Evolutionary conservation across 2,329 filamentous ascomycete species (phyloP).

Genomic region (Scedosporium aurantiacum): DNA sequence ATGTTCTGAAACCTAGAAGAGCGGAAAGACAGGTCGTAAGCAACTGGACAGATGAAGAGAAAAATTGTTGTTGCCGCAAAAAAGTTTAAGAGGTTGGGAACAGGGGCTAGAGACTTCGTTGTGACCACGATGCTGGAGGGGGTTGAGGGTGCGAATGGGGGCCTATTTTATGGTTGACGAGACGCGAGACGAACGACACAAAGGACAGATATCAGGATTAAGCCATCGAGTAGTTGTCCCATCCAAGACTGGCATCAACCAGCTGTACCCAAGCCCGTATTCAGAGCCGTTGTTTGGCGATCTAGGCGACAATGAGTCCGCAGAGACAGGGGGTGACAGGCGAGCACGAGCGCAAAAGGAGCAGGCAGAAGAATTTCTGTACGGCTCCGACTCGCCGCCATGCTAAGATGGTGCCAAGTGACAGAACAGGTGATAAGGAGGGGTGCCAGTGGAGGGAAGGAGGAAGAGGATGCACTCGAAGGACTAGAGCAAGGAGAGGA

Average conservation of each 20-base stretch:
- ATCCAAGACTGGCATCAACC: neutral
- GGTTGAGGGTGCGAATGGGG: neutral
- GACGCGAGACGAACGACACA: neutral
- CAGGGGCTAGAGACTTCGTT: neutral
- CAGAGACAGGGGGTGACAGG: neutral
- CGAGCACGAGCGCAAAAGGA: neutral
- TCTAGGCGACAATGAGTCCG: neutral
- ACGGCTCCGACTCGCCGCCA: constrained; percentile 1
- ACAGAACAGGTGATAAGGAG: constrained; percentile 1
- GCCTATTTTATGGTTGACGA: neutral
- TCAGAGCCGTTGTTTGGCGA: neutral
- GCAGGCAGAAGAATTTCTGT: constrained; percentile 7
- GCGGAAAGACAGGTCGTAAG: neutral
- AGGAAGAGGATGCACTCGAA: constrained; percentile 5
- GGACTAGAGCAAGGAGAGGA: neutral
- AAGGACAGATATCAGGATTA: constrained; percentile 5
- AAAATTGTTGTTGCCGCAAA: neutral
- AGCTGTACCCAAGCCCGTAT: neutral
- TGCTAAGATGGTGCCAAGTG: neutral
- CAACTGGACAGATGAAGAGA: neutral
- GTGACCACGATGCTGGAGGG: neutral
- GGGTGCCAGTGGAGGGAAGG: neutral
- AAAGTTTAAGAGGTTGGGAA: neutral
- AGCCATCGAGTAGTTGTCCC: neutral
- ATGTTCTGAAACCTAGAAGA: neutral